These are phyloP conservation scores for Immersiella caudata DNA, from an alignment of 495 filamentous ascomycete genomes.

Conservation along the genomic window DNA sequence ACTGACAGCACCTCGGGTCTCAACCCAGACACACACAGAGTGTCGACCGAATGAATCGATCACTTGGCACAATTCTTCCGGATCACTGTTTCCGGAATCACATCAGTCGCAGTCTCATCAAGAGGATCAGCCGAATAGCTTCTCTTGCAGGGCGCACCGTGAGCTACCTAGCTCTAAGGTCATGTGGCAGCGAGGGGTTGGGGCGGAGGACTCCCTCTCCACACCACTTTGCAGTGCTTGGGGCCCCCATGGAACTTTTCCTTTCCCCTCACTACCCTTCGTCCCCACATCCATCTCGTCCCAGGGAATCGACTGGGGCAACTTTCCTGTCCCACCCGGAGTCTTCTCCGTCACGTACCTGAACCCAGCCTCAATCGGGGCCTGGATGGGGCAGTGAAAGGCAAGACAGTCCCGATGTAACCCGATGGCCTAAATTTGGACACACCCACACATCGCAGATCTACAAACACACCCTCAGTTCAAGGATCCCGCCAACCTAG, in stretches of 20 bases:
- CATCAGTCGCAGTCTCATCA: neutral
- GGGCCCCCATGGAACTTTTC: neutral
- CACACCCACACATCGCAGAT: neutral
- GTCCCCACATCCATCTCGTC: neutral
- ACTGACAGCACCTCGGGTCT: too few species aligned
- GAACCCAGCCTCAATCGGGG: neutral
- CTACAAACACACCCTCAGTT: neutral
- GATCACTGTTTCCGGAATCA: neutral
- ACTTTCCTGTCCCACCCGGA: neutral
- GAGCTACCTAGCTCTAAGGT: too few species aligned
- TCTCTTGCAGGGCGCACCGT: too few species aligned
- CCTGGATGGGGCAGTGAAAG: neutral
- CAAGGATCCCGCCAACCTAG: neutral
- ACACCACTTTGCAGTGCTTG: neutral
- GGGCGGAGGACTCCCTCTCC: neutral
- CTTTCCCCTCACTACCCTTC: neutral
- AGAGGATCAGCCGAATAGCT: neutral
- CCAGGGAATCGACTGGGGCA: too few species aligned
- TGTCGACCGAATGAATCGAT: neutral
- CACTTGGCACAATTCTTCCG: neutral
- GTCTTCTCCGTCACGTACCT: neutral
- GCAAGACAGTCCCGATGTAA: slow-evolving; percentile 5
- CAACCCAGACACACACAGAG: too few species aligned
- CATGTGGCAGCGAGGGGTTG: too few species aligned
- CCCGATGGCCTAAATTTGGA: slow-evolving; percentile 14